Percentiles rank a stretch among this genome's conserved stretches.
Conservation (phyloP, 2,329 filamentous ascomycete species). For the Colletotrichum sansevieriae region DNA sequence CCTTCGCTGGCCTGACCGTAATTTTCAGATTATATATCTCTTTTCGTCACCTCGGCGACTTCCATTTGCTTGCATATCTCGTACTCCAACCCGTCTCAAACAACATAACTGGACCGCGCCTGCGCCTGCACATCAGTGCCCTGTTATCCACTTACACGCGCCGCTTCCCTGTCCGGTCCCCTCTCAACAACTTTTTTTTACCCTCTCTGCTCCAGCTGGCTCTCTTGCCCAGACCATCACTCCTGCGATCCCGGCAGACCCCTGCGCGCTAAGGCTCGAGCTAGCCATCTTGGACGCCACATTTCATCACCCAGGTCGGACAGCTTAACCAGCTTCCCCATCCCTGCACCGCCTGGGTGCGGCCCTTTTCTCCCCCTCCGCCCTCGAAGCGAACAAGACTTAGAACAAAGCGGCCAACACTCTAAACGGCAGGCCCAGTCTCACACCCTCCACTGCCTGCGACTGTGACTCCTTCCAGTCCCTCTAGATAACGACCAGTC, state of each 20-base stretch:
- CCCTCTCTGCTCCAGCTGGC: slow-evolving; percentile 1
- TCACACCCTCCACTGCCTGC: slow-evolving; percentile 20
- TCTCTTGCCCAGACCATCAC: slow-evolving; percentile 24
- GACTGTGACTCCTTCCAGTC: slow-evolving; percentile 27
- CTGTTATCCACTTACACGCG: slow-evolving; percentile 36
- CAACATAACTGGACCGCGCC: background rate
- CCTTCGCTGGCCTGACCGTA: background rate
- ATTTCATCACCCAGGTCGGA: slow-evolving; percentile 38
- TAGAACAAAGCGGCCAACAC: slow-evolving; percentile 32
- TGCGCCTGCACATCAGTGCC: background rate
- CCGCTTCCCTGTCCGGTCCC: slow-evolving; percentile 29
- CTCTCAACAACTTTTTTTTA: slow-evolving; percentile 38
- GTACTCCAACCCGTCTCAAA: too few species aligned
- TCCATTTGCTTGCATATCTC: too few species aligned
- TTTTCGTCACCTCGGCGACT: background rate
- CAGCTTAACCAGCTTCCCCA: slow-evolving; percentile 40
- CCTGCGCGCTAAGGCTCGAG: slow-evolving; percentile 37
- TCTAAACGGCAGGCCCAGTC: slow-evolving; percentile 35
- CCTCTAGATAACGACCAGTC: slow-evolving; percentile 10
- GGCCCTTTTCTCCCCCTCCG: slow-evolving; percentile 1
- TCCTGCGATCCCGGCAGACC: slow-evolving; percentile 33
- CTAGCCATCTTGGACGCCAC: slow-evolving; percentile 36
- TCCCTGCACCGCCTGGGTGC: slow-evolving; percentile 34
- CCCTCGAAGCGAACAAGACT: slow-evolving; percentile 34
- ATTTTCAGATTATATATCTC: background rate